Evolutionary conservation across 768 basidiomycete species (phyloP), one percentile per base, ranked within the genome.

Genomic region (Kwoniella pini): DNA sequence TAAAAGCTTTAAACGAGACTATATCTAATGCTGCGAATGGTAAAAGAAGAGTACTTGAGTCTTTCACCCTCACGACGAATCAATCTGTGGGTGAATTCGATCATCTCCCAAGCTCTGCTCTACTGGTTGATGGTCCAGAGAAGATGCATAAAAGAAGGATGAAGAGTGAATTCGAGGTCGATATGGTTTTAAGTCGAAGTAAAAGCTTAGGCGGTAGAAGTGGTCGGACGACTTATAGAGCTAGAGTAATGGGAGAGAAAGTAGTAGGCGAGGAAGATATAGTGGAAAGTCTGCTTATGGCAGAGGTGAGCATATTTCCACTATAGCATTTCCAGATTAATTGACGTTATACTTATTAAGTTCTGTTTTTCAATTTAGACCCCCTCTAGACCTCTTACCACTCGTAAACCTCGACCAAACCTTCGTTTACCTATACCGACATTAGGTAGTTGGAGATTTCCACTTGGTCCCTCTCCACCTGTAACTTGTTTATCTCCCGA

Each of bases 391-490:
- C 21, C 36, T 4, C 53, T 30, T 13, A 19, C 49, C 4, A 45
- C 57, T 22, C 54, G 64, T 6, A 43, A 45, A 24, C 30, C 48
- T 24, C 57, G 60, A 24, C 59, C 58, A 19, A 49, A 57, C n/a
- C 59, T 55, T 11, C 45, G 54, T 27, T 17, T 68, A 1, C 65
- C 65, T 5, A 22, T 54, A 3, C 55, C 58, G 11, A 21, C 62
- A 22, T 53, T 68, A 17, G 65, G 67, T 0, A 51, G 42, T 19
- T 72, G 68, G 68, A 57, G 71, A 21, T 69, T 67, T 57, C 71
- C 71, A 2, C 42, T 72, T 10, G 55, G 55, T 1, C 68, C 71
- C 10, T 72, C 71, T 15, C 66, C 71, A 7, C 71, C 71, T 7
- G 57, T 72, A 5, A 66, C 71, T 10, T 67, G 46, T 17, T 43